Evolutionary conservation across 2,329 filamentous ascomycete genomes (phyloP), one percentile per base, ranked within the genome.

Genomic region (Periconia macrospinosa): DNA sequence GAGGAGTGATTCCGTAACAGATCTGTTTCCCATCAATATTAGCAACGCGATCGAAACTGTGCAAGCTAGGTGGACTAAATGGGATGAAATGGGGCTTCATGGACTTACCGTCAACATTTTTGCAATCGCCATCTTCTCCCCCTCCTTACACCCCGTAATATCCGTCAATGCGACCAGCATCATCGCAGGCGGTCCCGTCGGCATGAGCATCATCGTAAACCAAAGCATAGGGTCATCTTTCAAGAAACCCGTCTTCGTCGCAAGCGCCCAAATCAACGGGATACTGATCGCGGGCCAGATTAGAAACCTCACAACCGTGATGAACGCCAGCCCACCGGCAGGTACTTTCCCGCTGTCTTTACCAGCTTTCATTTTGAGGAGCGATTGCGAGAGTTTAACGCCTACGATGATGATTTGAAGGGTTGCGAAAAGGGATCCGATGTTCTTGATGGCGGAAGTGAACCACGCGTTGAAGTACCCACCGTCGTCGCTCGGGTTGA

Each of bases 391-490:
- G 1, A 89, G 77, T 58, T 86, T 86, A n/a, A 87, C 83, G 1
- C 87, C 86, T 0, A 87, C 85, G 0, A 89, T 79, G 15, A 89
- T 80, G 15, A 89, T 83, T 30, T 87, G 87, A 23, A 87, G 72
- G 0, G 83, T 80, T 0, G 86, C 84, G 64, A 89, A 89, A 0
- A 89, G 75, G 0, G 79, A 76, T 2, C 86, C 86, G 19, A 88
- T 77, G 51, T 85, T 87, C 58, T 83, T 79, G 18, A 89, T 71
- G 0, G 82, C 81, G 0, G 79, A 77, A 0, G 86, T 88, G 40
- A 89, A 72, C 86, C 86, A 89, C 1, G 86, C 86, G 18, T 82
- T 85, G 61, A 89, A 81, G 52, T 86, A 82, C 1, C 87, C 86
- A 6, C 86, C 86, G 6, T 86, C 73, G 8, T 81, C 68, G 9